Evolutionary conservation across 805 yeast genomes (phyloP).

Genomic region (Candida andamanensis): DNA sequence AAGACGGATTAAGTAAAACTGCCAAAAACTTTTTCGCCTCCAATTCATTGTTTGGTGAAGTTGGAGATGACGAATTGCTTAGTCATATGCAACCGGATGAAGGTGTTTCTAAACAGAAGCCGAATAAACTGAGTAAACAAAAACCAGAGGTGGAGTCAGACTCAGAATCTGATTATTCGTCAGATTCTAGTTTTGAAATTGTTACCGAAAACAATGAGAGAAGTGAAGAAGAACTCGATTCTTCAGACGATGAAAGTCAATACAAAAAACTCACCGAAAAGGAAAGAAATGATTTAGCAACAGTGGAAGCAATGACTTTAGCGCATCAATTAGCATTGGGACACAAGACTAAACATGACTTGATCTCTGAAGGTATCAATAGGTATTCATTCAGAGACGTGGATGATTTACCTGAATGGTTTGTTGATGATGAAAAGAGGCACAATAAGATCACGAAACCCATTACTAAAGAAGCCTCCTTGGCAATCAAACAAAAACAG

Average conservation of each 20-base stretch:
- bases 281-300: slow-evolving; percentile 73
- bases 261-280: slow-evolving; percentile 43
- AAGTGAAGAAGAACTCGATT: slow-evolving; percentile 25
- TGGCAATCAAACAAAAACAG: slow-evolving; percentile 39
- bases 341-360: slow-evolving; percentile 74
- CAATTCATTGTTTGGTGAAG: slow-evolving; percentile 33
- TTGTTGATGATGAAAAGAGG: slow-evolving; percentile 81
- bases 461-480: slow-evolving; percentile 77
- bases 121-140: slow-evolving; percentile 6
- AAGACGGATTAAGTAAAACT: slow-evolving; percentile 27
- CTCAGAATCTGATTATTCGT: slow-evolving; percentile 27
- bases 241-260: slow-evolving; percentile 45
- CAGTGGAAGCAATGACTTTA: slow-evolving; percentile 95
- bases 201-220: slow-evolving; percentile 24
- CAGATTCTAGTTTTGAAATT: slow-evolving; percentile 42
- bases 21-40: slow-evolving; percentile 39
- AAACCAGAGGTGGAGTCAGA: slow-evolving; percentile 34
- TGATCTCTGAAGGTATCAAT: slow-evolving; percentile 90
- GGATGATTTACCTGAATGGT: slow-evolving; percentile 96
- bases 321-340: slow-evolving; percentile 95
- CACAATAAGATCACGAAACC: slow-evolving; percentile 88
- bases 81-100: slow-evolving; percentile 29
- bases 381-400: slow-evolving; percentile 86
- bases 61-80: slow-evolving; percentile 46
- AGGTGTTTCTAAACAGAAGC: slow-evolving; percentile 1